Evolutionary conservation across 1,284 basidiomycete species (phyloP).

Genomic region (Lignosus rhinocerotis): DNA sequence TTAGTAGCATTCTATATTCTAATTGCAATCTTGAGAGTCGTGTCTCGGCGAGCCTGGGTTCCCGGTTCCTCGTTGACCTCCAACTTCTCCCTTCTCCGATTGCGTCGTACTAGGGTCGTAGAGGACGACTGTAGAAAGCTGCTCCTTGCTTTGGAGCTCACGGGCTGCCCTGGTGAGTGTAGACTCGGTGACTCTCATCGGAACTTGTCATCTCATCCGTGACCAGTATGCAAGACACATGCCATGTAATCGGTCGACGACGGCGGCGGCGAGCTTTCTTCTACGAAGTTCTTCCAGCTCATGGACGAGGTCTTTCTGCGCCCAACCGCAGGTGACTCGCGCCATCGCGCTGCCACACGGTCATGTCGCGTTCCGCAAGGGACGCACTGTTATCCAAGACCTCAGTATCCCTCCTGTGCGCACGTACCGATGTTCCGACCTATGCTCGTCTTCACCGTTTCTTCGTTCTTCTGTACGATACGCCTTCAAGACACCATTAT

Average conservation of each 20-base stretch:
- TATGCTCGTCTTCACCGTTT: no score
- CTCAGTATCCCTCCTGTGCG: no score
- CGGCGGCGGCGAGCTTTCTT: conserved; percentile 41
- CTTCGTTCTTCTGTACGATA: no score
- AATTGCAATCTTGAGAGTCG: no score
- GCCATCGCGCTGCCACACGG: not conserved
- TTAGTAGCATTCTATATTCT: no score
- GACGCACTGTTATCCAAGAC: no score
- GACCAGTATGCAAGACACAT: conserved; percentile 57
- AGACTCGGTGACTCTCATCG: not conserved
- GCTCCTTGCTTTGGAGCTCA: conserved; percentile 14
- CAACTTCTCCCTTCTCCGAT: no score
- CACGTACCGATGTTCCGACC: no score
- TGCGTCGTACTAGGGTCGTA: not conserved
- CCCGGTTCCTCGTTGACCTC: no score
- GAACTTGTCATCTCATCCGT: not conserved
- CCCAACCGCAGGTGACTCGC: conserved; percentile 6
- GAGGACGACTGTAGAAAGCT: not conserved
- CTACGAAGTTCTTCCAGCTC: conserved; percentile 4
- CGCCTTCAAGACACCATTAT: no score
- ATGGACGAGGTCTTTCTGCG: not conserved
- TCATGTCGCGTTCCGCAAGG: not conserved
- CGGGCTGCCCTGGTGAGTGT: conserved; percentile 25
- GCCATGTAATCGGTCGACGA: conserved; percentile 58
- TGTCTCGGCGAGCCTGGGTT: no score